A percentile compares a stretch with the other conserved stretches of the same genome.
Evolutionary conservation across 2,329 filamentous ascomycete genomes (phyloP).

Genomic region (Pyrenochaeta sp.): DNA sequence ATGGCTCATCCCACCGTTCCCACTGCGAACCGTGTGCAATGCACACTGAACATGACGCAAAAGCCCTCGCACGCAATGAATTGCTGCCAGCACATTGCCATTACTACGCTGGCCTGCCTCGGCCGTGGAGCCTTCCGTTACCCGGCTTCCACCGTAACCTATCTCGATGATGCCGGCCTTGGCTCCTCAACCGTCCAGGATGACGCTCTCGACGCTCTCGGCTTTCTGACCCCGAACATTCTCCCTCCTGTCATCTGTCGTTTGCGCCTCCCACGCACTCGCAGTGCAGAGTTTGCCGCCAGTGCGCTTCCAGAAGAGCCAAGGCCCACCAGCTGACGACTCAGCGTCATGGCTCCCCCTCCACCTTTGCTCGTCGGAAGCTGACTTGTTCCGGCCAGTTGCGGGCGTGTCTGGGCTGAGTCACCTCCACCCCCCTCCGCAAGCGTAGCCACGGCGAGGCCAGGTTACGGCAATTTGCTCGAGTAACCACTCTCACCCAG

Average conservation of each 20-base stretch:
- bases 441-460: constrained; percentile 1
- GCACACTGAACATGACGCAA: constrained; percentile 27
- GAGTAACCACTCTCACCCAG: constrained; percentile 6
- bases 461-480: constrained; percentile 12
- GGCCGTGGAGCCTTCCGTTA: no score
- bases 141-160: no score
- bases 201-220: constrained; percentile 13
- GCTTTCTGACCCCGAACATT: constrained; percentile 13
- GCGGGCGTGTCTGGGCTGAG: constrained; percentile 30
- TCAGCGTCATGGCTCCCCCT: constrained; percentile 18
- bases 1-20: constrained; percentile 18
- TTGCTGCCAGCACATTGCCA: constrained; percentile 25
- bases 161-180: no score
- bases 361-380: constrained; percentile 10
- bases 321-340: constrained; percentile 16
- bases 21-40: constrained; percentile 9
- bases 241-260: constrained; percentile 6
- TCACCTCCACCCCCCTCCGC: constrained; percentile 24
- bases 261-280: constrained; percentile 15
- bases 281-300: constrained; percentile 21
- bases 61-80: constrained; percentile 21
- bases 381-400: constrained; percentile 24
- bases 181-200: no score
- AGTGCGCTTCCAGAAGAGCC: constrained; percentile 26
- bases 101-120: no score